Base-by-base conservation (phyloP, 2,329 filamentous ascomycete species). In the Metarhizium robertsii region DNA sequence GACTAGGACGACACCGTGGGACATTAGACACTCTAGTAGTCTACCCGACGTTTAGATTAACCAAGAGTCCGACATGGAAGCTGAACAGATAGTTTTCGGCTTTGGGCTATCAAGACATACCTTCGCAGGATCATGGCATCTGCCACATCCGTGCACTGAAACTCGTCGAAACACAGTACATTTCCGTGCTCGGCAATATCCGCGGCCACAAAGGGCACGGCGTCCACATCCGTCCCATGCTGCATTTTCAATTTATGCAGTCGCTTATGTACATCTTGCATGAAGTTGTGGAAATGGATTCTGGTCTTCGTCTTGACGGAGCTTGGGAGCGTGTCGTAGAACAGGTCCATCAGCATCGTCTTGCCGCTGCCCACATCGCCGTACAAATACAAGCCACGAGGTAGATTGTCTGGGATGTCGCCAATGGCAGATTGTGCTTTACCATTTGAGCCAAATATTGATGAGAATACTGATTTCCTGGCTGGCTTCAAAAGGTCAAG, bases 221-320 rank as follows among this genome's bases (percentile, higher is more conserved):
- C 90, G 70, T 99, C 94, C 43, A 96, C 80, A 62, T 96, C 91
- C 67, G 85, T 91, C 34, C 94, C 94, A 69, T 95, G 83, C 64
- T 85, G 75, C 80, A 94, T 87, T 75, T 96, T 96, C 73, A 95
- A 86, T 67, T 84, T 84, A 75, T 97, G 94, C 64, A 97, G 75
- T 58, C 92, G 81, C 70, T 87, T 90, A 74, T 99, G 94, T 51
- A 97, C 87, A 70, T 95, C 89, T 71, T 97, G 94, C 94, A 99
- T 99, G 76, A 99, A 99, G 70, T 96, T 96, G 76, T 97, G 91
- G 73, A 99, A 99, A 75, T 99, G 94, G 66, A 99, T 96, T 50
- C 94, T 81, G 50, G 87, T 95, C 75, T 96, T 96, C 36, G 84
- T 83, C 56, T 78, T 80, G 61, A 97, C 91, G 57, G 87, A 86